A percentile compares a stretch with the other conserved stretches of the same genome.
These are phyloP conservation scores for Hypomyces rosellus DNA, from an alignment of 2,329 filamentous ascomycete genomes.

Conservation along the genomic window DNA sequence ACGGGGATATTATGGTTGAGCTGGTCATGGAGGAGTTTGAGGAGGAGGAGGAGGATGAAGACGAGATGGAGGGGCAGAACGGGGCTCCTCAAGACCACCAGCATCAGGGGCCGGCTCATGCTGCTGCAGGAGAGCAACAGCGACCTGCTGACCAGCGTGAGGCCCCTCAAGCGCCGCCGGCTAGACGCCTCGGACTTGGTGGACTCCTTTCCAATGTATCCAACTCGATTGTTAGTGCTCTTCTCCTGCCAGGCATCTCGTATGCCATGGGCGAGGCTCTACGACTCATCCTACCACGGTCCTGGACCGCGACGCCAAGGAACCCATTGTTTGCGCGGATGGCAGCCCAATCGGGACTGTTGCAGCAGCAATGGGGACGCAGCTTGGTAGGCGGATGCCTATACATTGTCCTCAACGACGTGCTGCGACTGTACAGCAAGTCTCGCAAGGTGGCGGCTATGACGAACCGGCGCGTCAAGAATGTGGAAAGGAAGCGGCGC, in stretches of 20 bases:
- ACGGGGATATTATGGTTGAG: slow-evolving; percentile 25
- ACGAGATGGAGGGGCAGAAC: slow-evolving; percentile 12
- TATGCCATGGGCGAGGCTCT: slow-evolving; percentile 72
- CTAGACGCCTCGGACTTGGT: slow-evolving; percentile 27
- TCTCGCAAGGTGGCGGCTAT: slow-evolving; percentile 54
- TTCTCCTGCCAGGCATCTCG: slow-evolving; percentile 78
- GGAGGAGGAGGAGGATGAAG: slow-evolving; percentile 16
- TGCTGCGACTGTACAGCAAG: slow-evolving; percentile 55
- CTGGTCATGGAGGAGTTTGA: slow-evolving; percentile 28
- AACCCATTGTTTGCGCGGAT: slow-evolving; percentile 16
- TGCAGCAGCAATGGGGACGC: slow-evolving; percentile 82
- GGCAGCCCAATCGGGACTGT: slow-evolving; percentile 51
- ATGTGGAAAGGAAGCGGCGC: slow-evolving; percentile 34
- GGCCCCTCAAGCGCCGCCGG: slow-evolving; percentile 29
- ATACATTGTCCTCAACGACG: slow-evolving; percentile 76
- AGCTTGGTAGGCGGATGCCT: slow-evolving; percentile 84
- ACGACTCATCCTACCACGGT: slow-evolving; percentile 57
- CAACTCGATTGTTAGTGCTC: slow-evolving; percentile 45
- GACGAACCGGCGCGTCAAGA: slow-evolving; percentile 48
- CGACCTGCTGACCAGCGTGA: slow-evolving; percentile 23
- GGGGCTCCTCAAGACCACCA: neutral
- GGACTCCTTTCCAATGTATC: slow-evolving; percentile 37
- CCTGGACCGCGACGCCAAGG: slow-evolving; percentile 51
- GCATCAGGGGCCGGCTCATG: slow-evolving; percentile 1
- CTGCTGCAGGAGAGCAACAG: slow-evolving; percentile 10